These are phyloP conservation scores for Trametes pubescens DNA, from an alignment of 1,284 basidiomycete species.

Conservation along the genomic window DNA sequence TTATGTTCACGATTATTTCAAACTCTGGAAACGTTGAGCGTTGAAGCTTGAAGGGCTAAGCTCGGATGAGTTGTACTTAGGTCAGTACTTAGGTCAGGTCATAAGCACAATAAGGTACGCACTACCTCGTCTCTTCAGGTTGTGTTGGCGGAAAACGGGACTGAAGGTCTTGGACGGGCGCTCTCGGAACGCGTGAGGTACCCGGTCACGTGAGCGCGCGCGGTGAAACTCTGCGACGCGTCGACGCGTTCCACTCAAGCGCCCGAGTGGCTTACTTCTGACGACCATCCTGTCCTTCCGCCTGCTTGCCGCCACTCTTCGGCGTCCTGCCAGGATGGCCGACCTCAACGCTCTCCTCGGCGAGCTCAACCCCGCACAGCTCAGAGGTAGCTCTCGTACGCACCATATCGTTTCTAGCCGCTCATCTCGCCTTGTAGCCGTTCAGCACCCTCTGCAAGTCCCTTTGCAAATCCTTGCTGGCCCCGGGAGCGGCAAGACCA, in stretches of 20 bases:
- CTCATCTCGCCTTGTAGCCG: conserved; percentile 56
- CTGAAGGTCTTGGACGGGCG: background rate
- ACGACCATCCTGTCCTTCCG: conserved; percentile 6
- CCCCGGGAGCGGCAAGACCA: conserved; percentile 82
- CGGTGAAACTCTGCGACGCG: conserved; percentile 19
- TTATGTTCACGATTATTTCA: conserved; percentile 12
- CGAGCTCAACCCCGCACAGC: conserved; percentile 35
- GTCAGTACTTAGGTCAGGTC: no score
- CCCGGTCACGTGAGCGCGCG: conserved; percentile 32
- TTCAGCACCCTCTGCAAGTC: conserved; percentile 64
- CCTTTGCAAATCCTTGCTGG: conserved; percentile 88
- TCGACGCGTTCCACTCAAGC: conserved; percentile 24
- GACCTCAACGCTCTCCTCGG: conserved; percentile 24
- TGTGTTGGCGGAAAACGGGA: no score
- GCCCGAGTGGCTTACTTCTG: conserved; percentile 23
- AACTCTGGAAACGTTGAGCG: background rate
- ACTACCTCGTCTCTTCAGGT: no score
- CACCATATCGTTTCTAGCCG: background rate
- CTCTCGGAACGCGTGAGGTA: background rate
- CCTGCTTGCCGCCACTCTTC: background rate
- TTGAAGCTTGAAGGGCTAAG: no score
- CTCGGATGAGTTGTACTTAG: no score
- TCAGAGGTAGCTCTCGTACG: conserved; percentile 17
- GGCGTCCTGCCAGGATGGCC: conserved; percentile 15
- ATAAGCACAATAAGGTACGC: no score